Percentiles rank a stretch among this genome's conserved stretches.
Conservation (phyloP, 768 basidiomycete species). For the Inosperma sp. region DNA sequence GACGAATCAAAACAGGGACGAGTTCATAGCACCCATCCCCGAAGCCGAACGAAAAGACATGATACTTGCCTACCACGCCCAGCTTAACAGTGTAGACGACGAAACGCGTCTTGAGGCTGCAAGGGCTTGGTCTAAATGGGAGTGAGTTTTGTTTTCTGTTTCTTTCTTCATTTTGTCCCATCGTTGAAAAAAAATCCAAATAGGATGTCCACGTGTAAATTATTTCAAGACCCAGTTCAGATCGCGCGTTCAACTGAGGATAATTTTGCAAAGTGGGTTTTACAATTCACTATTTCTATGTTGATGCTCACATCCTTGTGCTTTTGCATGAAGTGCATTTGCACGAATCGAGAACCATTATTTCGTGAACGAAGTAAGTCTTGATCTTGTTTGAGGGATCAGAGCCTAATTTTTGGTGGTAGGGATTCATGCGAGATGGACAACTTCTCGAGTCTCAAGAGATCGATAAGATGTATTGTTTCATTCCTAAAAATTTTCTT, state of each 20-base stretch:
- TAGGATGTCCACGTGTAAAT: constrained; percentile 80
- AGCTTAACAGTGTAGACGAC: constrained; percentile 69
- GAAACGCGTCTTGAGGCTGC: constrained; percentile 63
- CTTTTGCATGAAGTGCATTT: constrained; percentile 58
- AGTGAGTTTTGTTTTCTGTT: constrained; percentile 47
- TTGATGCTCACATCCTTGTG: not conserved
- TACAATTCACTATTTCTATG: constrained; percentile 1
- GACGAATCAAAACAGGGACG: constrained; percentile 53
- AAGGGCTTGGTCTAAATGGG: constrained; percentile 87
- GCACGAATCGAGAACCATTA: constrained; percentile 90
- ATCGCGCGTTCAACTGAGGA: constrained; percentile 67
- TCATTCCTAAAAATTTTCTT: not conserved
- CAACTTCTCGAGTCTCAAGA: constrained; percentile 79
- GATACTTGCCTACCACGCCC: constrained; percentile 78
- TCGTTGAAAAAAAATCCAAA: not conserved
- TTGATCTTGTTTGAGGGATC: not conserved
- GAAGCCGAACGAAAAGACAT: constrained; percentile 75
- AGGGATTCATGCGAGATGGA: constrained; percentile 87
- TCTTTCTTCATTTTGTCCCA: too few species aligned
- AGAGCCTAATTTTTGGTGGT: not conserved
- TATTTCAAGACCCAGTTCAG: constrained; percentile 64
- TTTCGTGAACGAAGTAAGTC: constrained; percentile 70
- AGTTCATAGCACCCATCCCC: constrained; percentile 76
- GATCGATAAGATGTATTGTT: constrained; percentile 79
- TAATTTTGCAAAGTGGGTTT: constrained; percentile 66